Base-by-base conservation (phyloP, 2,329 filamentous ascomycete species). In the Neofusicoccum sp. region DNA sequence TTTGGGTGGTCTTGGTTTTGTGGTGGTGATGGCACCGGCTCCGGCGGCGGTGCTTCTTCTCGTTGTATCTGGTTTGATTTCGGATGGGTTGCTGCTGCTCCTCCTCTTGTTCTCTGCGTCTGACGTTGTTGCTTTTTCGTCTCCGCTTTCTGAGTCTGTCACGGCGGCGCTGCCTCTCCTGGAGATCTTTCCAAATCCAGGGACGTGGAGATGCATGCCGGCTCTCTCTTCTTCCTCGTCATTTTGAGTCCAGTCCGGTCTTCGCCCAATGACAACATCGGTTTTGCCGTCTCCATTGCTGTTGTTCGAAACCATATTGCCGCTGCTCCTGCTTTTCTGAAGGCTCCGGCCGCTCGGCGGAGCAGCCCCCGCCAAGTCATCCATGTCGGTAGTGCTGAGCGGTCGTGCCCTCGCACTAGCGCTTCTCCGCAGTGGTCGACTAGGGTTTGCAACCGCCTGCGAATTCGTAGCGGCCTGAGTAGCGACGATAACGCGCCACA, bases 211-310 rank as follows among this genome's bases (percentile, higher is more conserved):
- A 24, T 56, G 51, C 7, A 56, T 36, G 8, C 20, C 14, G 26
- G 38, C 11, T 9, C 20, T 33, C 36, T 14, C 28, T 2, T 43
- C 16, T n/a, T 33, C 11, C 51, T 56, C 36, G 9, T 56, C 51
- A 14, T 28, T 43, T 11, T 56, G 51, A n/a, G 26, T 56, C 51
- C 51, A 56, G 51, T 56, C 51, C n/a, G 51, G 51, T 0, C 51
- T 20, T 6, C 51, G 38, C 14, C 38, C 51, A 14, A 43, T 7
- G 11, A 33, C 8, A 16, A 4, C 3, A 2, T 51, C 47, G 11
- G 5, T 6, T 33, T 26, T 43, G 6, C 11, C 9, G 8, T 43
- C 38, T 3, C 38, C n/a, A 2, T 28, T 12, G 40, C 38, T n/a
- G 5, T 16, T 31, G 7, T 14, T 9, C 14, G 14, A 20, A 11